Evolutionary conservation across 1,284 basidiomycete species (phyloP), one percentile per base, ranked within the genome.

Genomic region (Leccinum subrobustum): DNA sequence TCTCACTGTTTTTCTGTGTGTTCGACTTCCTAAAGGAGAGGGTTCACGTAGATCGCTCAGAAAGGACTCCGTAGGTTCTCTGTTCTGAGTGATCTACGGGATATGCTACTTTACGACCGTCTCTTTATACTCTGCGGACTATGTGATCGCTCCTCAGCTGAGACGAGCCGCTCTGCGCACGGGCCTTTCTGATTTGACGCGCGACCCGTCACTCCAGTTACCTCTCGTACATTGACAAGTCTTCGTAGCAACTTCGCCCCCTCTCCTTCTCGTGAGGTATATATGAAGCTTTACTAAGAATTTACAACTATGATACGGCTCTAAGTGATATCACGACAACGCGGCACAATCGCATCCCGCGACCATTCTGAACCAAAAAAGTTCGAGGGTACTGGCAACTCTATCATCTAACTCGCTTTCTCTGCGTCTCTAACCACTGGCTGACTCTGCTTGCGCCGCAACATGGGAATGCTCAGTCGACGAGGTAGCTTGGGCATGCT

Each of bases 391-490:
- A 11, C 11, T n/a, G 25, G n/a, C 6, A 25, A 25, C 44, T 51
- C n/a, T 29, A 29, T 29, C 62, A 29, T 42, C 62, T 56, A 64
- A 33, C 48, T 31, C 37, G 14, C 52, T 20, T 18, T 56, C 42
- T 51, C 66, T 6, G 1, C 55, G 5, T 48, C 59, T 33, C 20
- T 57, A 11, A 63, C 27, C 3, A 50, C 60, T 1, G 58, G 20
- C 29, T 61, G 66, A 61, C 63, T 62, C 20, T 70, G 71, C 56
- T 69, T 74, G 31, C 71, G 70, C n/a, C 70, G 68, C 42, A 71
- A 57, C 56, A 72, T 63, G 0, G 71, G 73, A 20, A 71, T 72
- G 39, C 73, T 71, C n/a, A 71, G 59, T 18, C 67, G 63, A 51
- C 65, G 73, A 1, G 70, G 68, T n/a, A 71, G 35, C 58, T 52